phyloP scores from a whole-genome alignment of 495 filamentous ascomycete species.

The Podospora australis region DNA sequence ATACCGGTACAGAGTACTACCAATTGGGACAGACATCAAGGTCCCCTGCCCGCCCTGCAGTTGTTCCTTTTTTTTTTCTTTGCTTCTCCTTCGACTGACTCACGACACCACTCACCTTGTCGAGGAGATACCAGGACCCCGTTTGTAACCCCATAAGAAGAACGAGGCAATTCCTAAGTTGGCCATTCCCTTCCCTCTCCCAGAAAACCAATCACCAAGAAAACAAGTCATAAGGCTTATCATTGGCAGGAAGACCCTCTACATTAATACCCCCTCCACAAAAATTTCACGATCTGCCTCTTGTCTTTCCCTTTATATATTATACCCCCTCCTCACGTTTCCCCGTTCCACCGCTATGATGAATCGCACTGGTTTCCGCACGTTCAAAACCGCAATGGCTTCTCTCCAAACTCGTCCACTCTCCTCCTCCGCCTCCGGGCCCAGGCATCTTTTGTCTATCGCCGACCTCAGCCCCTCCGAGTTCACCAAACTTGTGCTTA shows the following conservation, averaged over 20 bases:
- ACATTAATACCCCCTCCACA: not conserved
- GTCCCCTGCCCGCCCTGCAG: not conserved
- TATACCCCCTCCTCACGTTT: not conserved
- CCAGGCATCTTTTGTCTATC: conserved; percentile 85
- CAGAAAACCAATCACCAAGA: not conserved
- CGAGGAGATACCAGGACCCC: no score
- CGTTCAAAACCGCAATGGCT: conserved; percentile 18
- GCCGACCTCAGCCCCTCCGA: conserved; percentile 74
- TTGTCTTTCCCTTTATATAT: not conserved
- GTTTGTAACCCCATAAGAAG: not conserved
- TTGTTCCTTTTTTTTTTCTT: not conserved
- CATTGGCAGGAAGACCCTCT: not conserved
- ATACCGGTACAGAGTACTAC: no score
- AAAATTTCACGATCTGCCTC: not conserved
- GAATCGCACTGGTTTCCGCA: conserved; percentile 20
- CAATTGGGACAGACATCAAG: not conserved
- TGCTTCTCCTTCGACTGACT: not conserved
- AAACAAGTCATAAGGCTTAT: not conserved
- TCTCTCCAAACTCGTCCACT: conserved; percentile 21
- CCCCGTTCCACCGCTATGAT: conserved; percentile 14
- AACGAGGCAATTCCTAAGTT: not conserved
- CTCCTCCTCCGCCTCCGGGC: conserved; percentile 33
- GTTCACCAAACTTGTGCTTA: conserved; percentile 71
- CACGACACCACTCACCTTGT: not conserved
- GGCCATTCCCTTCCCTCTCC: no score